Evolutionary conservation across 768 basidiomycete species (phyloP), one percentile per base, ranked within the genome.

Genomic region (Nidularia sp.): DNA sequence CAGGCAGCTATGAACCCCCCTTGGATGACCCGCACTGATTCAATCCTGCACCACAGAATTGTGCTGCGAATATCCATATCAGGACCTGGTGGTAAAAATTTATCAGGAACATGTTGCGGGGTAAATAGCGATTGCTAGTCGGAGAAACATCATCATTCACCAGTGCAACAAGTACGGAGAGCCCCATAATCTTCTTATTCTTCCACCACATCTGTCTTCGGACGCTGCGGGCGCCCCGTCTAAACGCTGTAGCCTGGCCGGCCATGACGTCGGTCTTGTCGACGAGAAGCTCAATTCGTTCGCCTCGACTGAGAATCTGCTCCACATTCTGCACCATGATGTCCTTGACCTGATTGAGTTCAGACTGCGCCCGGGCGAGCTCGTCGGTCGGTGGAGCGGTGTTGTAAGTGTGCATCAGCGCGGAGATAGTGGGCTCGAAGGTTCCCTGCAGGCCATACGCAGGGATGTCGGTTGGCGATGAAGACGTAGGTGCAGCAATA

Each of bases 251-350:
- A 3, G 96, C 93, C 68, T 98, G 94, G 7, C 85, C 88, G 5
- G 91, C 89, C 85, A 99, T 91, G 50, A 79, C 88, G 64, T 98
- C 95, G 31, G 97, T 99, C 78, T 97, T 97, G 73, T 98, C 93
- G 32, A 98, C 90, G 48, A 99, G 79, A 13, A 98, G 77, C 66
- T 98, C 96, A 58, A 99, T 92, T 49, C 97, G 79, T 69, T 99
- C 97, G 18, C 18, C 18, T 18, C 97, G 79, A 49, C 83, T 88
- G 41, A 99, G 81, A 56, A 98, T 96, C 66, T 94, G 90, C 70
- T 98, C 93, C 57, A 98, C 95, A 66, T 98, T 98, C 69, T 98
- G 91, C 48, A 98, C 95, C 94, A 97, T 96, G 70, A 97, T 92
- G 61, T 94, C 88, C 67, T 97, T 98, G 45, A 97, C 90, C 58